Percentiles rank a stretch among this genome's conserved stretches.
These are phyloP conservation scores for Podospora appendiculata DNA, from an alignment of 495 filamentous ascomycete genomes.

Conservation along the genomic window DNA sequence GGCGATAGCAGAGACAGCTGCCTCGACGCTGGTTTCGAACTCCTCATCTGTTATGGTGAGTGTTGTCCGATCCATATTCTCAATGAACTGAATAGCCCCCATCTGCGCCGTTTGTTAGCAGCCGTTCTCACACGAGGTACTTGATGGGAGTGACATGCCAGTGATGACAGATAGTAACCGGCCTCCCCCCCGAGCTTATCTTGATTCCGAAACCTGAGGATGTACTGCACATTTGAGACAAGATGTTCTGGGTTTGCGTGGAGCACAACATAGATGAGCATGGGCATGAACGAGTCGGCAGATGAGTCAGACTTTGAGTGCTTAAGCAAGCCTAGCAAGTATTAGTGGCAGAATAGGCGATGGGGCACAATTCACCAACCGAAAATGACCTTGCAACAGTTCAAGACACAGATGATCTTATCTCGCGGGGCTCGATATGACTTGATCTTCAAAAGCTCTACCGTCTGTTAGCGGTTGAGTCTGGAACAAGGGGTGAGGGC, in stretches of 20 bases:
- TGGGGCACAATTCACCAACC: slow-evolving; percentile 41
- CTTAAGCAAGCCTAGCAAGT: slow-evolving; percentile 63
- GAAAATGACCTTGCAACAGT: slow-evolving; percentile 99
- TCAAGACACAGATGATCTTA: slow-evolving; percentile 96
- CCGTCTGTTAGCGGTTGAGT: slow-evolving; percentile 18
- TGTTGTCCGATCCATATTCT: slow-evolving; percentile 88
- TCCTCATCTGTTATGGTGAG: slow-evolving; percentile 91
- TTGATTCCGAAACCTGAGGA: slow-evolving; percentile 91
- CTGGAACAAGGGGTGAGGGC: not conserved
- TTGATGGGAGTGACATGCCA: slow-evolving; percentile 45
- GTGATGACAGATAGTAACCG: slow-evolving; percentile 95
- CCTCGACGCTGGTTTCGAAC: slow-evolving; percentile 92
- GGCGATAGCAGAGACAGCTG: slow-evolving; percentile 91
- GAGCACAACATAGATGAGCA: slow-evolving; percentile 92
- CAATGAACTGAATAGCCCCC: slow-evolving; percentile 94
- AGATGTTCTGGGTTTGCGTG: slow-evolving; percentile 91
- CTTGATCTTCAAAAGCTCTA: slow-evolving; percentile 90
- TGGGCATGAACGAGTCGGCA: slow-evolving; percentile 90
- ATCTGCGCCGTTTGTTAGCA: slow-evolving; percentile 39
- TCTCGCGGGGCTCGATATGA: slow-evolving; percentile 92
- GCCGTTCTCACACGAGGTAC: not conserved
- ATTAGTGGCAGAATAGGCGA: slow-evolving; percentile 10
- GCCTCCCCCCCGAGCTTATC: slow-evolving; percentile 95
- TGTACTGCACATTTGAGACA: slow-evolving; percentile 97
- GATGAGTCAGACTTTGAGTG: slow-evolving; percentile 91